phyloP scores from a whole-genome alignment of 2,329 filamentous ascomycete species.

The Cladosporium sp. region DNA sequence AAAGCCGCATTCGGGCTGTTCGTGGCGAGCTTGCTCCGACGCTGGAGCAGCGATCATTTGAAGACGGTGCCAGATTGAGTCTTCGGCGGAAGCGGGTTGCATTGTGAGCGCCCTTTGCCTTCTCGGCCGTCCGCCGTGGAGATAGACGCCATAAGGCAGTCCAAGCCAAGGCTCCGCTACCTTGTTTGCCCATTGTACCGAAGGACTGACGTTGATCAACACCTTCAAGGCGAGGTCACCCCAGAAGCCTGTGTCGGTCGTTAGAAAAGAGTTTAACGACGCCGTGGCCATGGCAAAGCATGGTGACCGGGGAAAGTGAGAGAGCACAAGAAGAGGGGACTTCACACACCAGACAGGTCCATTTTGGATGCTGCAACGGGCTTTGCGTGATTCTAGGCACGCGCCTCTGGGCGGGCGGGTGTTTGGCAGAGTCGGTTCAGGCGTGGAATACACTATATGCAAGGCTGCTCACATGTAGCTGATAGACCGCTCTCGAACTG shows the following conservation, averaged over 20 bases:
- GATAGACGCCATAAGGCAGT: conserved; percentile 28
- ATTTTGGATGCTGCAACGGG: neutral
- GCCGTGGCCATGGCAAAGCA: conserved; percentile 4
- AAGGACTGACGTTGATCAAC: conserved; percentile 28
- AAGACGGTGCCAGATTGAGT: conserved; percentile 23
- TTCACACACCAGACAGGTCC: conserved; percentile 10
- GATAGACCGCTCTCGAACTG: too few species aligned
- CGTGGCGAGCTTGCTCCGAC: conserved; percentile 21
- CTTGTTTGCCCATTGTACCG: conserved; percentile 28
- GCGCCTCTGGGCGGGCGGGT: neutral
- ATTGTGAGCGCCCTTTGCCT: conserved; percentile 26
- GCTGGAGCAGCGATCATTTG: conserved; percentile 22
- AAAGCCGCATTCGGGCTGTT: conserved; percentile 23
- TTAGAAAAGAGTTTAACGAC: conserved; percentile 10
- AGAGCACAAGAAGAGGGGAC: neutral
- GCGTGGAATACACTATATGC: too few species aligned
- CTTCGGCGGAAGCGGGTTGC: conserved; percentile 19
- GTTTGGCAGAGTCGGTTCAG: neutral
- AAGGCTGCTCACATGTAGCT: neutral
- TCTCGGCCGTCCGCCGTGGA: conserved; percentile 24
- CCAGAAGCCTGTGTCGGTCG: conserved; percentile 23
- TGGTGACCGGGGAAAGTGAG: neutral
- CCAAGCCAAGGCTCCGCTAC: conserved; percentile 28
- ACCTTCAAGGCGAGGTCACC: conserved; percentile 26
- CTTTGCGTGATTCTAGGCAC: conserved; percentile 3